These are phyloP conservation scores for Dactylis glomerata DNA, from an alignment of 176 grass and related monocot genomes.

Conservation along the genomic window DNA sequence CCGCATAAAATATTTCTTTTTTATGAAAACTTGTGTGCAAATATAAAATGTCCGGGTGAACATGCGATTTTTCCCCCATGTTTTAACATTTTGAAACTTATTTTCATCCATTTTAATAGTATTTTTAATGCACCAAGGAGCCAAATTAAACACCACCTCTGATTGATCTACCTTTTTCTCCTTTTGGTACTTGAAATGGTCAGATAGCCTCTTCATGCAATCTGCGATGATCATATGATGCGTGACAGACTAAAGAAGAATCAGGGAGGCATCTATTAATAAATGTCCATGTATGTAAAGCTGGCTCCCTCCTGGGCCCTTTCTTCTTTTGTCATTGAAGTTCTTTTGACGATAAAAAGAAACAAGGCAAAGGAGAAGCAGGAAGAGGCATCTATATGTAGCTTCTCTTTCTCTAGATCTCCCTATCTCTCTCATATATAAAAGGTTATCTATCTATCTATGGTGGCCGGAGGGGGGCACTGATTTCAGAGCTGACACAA, in stretches of 20 bases:
- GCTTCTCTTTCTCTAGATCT: background rate
- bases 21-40: too few relatives aligned
- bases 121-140: too few relatives aligned
- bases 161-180: background rate
- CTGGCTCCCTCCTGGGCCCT: background rate
- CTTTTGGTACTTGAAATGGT: constrained; percentile 28
- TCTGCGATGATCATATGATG: constrained; percentile 23
- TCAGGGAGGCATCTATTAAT: background rate
- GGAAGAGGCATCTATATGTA: constrained; percentile 18
- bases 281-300: background rate
- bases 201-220: constrained; percentile 13
- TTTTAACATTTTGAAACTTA: too few relatives aligned
- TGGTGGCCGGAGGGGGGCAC: constrained; percentile 14
- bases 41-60: too few relatives aligned
- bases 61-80: too few relatives aligned
- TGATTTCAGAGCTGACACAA: constrained; percentile 40
- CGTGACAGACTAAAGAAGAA: background rate
- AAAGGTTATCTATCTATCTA: constrained; percentile 32
- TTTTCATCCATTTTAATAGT: too few relatives aligned
- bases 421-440: constrained; percentile 8
- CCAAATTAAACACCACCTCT: too few relatives aligned
- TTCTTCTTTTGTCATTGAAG: background rate
- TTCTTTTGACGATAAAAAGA: background rate
- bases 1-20: too few relatives aligned
- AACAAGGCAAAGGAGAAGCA: background rate